Percentiles rank a stretch among this genome's conserved stretches.
These are phyloP conservation scores for Leccinum barrowsii DNA, from an alignment of 768 basidiomycete species.

Conservation along the genomic window DNA sequence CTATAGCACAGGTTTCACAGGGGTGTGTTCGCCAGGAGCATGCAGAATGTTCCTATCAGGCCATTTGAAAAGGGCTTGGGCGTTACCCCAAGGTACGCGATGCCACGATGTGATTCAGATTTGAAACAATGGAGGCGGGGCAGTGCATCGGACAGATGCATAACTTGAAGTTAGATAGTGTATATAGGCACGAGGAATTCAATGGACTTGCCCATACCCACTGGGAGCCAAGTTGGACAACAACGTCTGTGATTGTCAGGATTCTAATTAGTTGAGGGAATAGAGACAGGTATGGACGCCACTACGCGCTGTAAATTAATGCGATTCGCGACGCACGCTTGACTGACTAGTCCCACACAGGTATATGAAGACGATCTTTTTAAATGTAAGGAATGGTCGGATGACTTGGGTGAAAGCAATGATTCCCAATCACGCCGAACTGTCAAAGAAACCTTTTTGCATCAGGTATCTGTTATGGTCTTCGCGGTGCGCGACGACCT, in stretches of 20 bases:
- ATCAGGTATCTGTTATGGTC: constrained; percentile 48
- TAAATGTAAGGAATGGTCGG: neutral
- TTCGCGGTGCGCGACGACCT: constrained; percentile 40
- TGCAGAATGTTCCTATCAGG: neutral
- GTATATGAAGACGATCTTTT: neutral
- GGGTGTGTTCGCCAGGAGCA: neutral
- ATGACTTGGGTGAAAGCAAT: too few species aligned
- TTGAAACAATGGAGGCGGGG: neutral
- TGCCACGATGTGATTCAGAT: neutral
- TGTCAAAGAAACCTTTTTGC: constrained; percentile 41
- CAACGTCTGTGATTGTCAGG: neutral
- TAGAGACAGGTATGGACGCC: neutral
- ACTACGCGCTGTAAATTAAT: neutral
- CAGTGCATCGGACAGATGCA: neutral
- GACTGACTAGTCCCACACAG: neutral
- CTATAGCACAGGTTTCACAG: neutral
- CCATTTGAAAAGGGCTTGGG: neutral
- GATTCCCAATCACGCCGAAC: constrained; percentile 1
- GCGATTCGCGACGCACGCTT: neutral
- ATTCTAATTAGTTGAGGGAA: neutral
- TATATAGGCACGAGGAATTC: neutral
- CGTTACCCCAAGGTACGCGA: neutral
- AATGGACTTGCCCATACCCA: neutral
- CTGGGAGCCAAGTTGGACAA: neutral
- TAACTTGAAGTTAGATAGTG: neutral